These are phyloP conservation scores for Nicotiana benthamiana DNA, from an alignment of 257 asterid genomes.

Conservation along the genomic window DNA sequence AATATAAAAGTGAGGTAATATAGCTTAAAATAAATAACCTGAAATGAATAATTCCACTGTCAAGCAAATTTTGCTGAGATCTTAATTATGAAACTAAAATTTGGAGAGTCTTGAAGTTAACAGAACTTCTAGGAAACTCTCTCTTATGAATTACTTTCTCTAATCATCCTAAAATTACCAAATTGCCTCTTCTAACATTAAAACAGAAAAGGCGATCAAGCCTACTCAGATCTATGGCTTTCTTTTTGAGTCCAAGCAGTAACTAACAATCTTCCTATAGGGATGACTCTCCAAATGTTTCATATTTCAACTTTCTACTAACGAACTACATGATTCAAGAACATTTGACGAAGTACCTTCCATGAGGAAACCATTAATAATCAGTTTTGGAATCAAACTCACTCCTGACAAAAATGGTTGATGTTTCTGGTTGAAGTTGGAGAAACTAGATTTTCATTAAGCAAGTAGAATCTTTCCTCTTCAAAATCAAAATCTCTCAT, in stretches of 20 bases:
- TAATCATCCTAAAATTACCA: background rate
- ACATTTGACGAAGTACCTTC: background rate
- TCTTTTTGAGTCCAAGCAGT: background rate
- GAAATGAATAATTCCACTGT: background rate
- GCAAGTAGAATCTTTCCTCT: background rate
- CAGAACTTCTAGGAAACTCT: background rate
- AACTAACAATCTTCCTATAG: background rate
- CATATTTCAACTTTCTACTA: background rate
- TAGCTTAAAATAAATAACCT: background rate
- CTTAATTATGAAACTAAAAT: background rate
- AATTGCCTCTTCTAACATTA: background rate
- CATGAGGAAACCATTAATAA: background rate
- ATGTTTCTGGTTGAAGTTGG: background rate
- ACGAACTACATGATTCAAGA: background rate
- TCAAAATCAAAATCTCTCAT: background rate
- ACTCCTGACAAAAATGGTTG: background rate
- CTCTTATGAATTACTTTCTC: background rate
- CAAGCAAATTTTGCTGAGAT: background rate
- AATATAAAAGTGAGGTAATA: background rate
- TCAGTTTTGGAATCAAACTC: background rate
- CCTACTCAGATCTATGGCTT: background rate
- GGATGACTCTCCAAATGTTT: background rate
- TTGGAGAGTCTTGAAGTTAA: background rate
- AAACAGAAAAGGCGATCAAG: background rate
- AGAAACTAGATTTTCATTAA: background rate